Evolutionary conservation across 1,284 basidiomycete species (phyloP).

Genomic region (Acaromyces ingoldii): DNA sequence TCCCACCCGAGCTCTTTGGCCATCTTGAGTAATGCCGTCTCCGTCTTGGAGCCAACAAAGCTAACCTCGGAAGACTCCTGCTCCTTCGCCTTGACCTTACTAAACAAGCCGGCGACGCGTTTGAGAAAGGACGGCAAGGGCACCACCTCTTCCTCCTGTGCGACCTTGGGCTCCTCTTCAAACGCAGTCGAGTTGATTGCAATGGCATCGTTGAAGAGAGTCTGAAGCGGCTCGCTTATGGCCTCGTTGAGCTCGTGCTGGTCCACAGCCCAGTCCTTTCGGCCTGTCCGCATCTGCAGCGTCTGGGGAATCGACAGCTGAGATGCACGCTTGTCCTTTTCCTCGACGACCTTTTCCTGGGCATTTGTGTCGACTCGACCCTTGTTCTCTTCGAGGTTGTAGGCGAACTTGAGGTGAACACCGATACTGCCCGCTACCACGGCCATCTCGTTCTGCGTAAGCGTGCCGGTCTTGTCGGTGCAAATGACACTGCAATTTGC

Average conservation of each 20-base stretch:
- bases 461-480: constrained; percentile 84
- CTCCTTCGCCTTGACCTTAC: not conserved
- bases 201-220: constrained; percentile 78
- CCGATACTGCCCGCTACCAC: constrained; percentile 94
- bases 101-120: not conserved
- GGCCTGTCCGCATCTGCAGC: constrained; percentile 11
- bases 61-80: constrained; percentile 47
- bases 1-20: constrained; percentile 81
- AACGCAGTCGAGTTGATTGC: constrained; percentile 94
- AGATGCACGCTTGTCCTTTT: constrained; percentile 1
- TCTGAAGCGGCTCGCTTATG: constrained; percentile 63
- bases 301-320: no score
- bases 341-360: constrained; percentile 16
- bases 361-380: constrained; percentile 57
- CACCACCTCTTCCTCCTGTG: constrained; percentile 56
- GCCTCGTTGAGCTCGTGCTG: constrained; percentile 55
- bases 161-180: constrained; percentile 60
- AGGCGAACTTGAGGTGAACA: constrained; percentile 87
- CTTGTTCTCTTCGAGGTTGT: constrained; percentile 68
- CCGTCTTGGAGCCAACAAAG: constrained; percentile 93
- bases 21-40: constrained; percentile 84
- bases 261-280: constrained; percentile 81
- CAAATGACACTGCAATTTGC: constrained; percentile 93
- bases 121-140: not conserved
- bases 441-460: constrained; percentile 87